Percentiles rank a stretch among this genome's conserved stretches.
phyloP scores from a whole-genome alignment of 2,329 filamentous ascomycete species.

The Reticulascus tulasneorum region DNA sequence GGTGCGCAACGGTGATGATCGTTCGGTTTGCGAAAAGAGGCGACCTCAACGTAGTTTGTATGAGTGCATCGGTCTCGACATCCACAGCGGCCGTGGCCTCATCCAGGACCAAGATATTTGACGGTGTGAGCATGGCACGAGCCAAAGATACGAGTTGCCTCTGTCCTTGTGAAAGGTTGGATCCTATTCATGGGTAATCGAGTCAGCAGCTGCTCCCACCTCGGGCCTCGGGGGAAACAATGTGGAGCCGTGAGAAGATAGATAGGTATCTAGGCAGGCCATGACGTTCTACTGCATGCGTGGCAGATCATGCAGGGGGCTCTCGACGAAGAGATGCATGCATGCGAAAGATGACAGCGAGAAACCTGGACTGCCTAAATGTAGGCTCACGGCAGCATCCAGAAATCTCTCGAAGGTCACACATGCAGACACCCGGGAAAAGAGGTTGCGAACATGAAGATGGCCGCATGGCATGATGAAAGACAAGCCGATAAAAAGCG shows the following conservation, averaged over 20 bases:
- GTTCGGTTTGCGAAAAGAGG: constrained; percentile 81
- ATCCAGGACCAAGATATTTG: constrained; percentile 94
- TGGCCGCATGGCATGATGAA: constrained; percentile 4
- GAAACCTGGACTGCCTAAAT: too few species aligned
- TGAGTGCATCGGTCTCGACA: constrained; percentile 63
- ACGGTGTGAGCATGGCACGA: constrained; percentile 87
- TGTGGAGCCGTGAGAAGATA: background rate
- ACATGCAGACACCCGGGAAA: constrained; percentile 21
- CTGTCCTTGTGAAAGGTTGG: constrained; percentile 92
- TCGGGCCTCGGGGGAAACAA: constrained; percentile 4
- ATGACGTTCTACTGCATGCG: constrained; percentile 23
- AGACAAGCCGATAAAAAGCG: constrained; percentile 22
- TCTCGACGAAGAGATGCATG: constrained; percentile 15
- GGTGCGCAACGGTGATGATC: constrained; percentile 97
- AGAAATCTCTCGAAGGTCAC: constrained; percentile 16
- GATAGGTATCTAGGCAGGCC: constrained; percentile 3
- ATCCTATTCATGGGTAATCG: constrained; percentile 51
- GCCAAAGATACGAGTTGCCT: constrained; percentile 91
- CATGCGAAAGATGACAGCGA: constrained; percentile 9
- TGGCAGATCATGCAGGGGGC: constrained; percentile 30
- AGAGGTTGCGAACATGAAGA: constrained; percentile 22
- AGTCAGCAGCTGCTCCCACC: constrained; percentile 17
- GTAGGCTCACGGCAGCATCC: too few species aligned
- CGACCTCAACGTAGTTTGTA: constrained; percentile 60
- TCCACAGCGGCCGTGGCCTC: constrained; percentile 84